A percentile compares a stretch with the other conserved stretches of the same genome.
These are phyloP conservation scores for Cryphonectria japonica DNA, from an alignment of 2,329 filamentous ascomycete species.

Conservation along the genomic window DNA sequence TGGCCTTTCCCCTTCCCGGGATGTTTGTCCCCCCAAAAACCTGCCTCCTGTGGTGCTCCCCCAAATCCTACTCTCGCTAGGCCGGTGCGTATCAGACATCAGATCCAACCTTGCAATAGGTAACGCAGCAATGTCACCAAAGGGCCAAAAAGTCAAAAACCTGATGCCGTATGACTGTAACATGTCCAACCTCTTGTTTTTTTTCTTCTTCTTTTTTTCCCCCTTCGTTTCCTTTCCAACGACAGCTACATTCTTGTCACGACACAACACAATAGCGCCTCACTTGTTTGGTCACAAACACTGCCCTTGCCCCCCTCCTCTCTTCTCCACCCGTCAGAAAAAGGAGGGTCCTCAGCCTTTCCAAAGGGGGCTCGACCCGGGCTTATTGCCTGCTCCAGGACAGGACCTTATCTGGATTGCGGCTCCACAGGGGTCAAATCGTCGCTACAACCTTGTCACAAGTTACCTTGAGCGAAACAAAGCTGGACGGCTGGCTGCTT, in stretches of 20 bases:
- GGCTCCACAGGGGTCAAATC: constrained; percentile 26
- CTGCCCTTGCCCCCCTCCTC: background rate
- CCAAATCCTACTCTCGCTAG: constrained; percentile 1
- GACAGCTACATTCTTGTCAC: background rate
- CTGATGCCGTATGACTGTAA: constrained; percentile 1
- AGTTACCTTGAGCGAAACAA: constrained; percentile 10
- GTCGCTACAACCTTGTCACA: constrained; percentile 16
- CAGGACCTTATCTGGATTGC: constrained; percentile 23
- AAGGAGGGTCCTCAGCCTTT: background rate
- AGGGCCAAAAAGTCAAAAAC: background rate
- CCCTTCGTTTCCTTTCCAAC: background rate
- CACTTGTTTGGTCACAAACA: background rate
- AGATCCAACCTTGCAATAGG: background rate
- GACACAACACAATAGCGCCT: background rate
- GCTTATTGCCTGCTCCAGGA: constrained; percentile 22
- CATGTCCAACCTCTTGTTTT: background rate
- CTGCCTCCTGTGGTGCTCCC: background rate
- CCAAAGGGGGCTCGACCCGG: constrained; percentile 16
- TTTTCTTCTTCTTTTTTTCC: background rate
- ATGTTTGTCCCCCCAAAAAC: constrained; percentile 19
- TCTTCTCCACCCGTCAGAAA: background rate
- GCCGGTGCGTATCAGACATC: background rate
- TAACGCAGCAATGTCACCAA: background rate
- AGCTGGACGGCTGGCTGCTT: constrained; percentile 14
- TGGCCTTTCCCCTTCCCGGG: constrained; percentile 5